Evolutionary conservation across 2,329 filamentous ascomycete genomes (phyloP).

Genomic region (Gnomoniopsis smithogilvyi): DNA sequence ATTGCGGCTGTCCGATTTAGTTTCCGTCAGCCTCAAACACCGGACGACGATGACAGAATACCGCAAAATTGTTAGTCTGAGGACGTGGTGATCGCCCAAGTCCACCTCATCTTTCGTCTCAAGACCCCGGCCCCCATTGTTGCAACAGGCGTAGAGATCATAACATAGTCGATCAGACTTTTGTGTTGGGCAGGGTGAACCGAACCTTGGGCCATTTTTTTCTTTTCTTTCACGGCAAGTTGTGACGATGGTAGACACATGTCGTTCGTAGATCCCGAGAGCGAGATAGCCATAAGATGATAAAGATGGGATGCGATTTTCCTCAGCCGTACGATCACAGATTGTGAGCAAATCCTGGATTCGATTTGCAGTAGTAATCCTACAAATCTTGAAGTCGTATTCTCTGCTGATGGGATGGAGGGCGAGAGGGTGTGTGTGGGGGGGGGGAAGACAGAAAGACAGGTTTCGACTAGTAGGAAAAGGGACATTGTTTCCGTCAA

Average conservation of each 20-base stretch:
- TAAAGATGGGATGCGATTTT: not conserved
- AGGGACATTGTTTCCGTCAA: too few species aligned
- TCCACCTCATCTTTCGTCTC: not conserved
- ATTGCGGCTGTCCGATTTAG: not conserved
- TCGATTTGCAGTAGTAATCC: too few species aligned
- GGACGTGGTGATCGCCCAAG: not conserved
- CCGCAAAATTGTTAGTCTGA: not conserved
- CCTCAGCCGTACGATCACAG: not conserved
- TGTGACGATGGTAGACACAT: not conserved
- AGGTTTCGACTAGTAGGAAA: too few species aligned
- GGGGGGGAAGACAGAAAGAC: too few species aligned
- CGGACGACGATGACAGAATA: conserved; percentile 6
- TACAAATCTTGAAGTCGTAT: too few species aligned
- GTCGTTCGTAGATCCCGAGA: conserved; percentile 5
- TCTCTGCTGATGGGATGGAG: too few species aligned
- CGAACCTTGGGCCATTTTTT: too few species aligned
- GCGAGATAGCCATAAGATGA: not conserved
- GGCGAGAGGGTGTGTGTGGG: too few species aligned
- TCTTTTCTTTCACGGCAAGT: not conserved
- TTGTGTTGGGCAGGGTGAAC: not conserved
- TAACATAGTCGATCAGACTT: not conserved
- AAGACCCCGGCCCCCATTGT: too few species aligned
- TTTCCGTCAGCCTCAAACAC: conserved; percentile 8
- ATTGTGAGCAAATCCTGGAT: too few species aligned
- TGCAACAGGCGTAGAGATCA: too few species aligned